phyloP scores from a whole-genome alignment of 225 moss, liverwort and hornwort genomes.

The Polytrichum commune region DNA sequence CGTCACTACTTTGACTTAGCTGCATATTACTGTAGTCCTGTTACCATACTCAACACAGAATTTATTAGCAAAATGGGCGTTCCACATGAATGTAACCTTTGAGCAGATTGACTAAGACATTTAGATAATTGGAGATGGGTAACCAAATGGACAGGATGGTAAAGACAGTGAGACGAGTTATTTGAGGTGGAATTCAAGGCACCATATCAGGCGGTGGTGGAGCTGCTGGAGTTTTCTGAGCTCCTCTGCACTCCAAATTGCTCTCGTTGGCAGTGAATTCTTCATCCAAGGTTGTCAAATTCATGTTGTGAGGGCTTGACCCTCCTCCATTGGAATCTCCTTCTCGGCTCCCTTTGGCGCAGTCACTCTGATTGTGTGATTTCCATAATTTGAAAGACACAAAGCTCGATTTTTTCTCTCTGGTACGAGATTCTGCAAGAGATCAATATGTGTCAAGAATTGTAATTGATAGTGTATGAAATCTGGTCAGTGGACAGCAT shows the following conservation, averaged over 20 bases:
- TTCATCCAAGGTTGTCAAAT: constrained; percentile 6
- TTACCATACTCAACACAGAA: neutral
- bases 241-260: neutral
- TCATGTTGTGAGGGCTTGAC: constrained; percentile 3
- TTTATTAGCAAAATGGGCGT: neutral
- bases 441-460: neutral
- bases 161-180: neutral
- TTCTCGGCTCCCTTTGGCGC: constrained; percentile 11
- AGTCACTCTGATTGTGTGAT: constrained; percentile 37
- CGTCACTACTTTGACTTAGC: constrained; percentile 27
- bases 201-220: constrained; percentile 26
- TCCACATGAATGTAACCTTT: no score
- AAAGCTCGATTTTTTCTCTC: constrained; percentile 43
- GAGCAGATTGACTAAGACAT: neutral
- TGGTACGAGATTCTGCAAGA: constrained; percentile 22
- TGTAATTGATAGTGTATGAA: no score
- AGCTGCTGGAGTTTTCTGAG: constrained; percentile 9
- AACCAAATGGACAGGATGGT: no score
- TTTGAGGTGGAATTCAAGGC: neutral
- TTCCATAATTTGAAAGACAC: constrained; percentile 57
- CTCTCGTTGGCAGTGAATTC: no score
- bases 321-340: constrained; percentile 13
- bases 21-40: constrained; percentile 25
- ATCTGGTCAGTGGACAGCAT: no score
- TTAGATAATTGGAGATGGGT: neutral